Evolutionary conservation across 2,329 filamentous ascomycete genomes (phyloP), one percentile per base, ranked within the genome.

Genomic region (Chalara sp.): DNA sequence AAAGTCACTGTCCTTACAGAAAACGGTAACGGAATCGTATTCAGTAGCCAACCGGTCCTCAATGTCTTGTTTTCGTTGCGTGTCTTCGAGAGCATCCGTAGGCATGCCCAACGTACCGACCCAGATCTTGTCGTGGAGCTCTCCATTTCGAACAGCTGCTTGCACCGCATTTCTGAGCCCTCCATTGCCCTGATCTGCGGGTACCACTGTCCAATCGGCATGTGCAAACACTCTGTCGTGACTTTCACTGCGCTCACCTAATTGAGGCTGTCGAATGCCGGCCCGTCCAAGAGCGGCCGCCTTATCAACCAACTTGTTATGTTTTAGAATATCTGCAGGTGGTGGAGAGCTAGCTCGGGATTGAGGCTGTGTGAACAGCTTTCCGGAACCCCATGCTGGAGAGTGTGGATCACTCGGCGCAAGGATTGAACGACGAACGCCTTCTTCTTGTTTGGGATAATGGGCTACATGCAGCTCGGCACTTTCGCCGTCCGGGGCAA

Each of bases 31-130:
- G 61, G 89, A 90, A 59, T 93, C 83, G 66, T 87, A 84, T 64
- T 96, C 88, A 30, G 84, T 86, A 46, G 88, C 83, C 6, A 97
- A 72, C 50, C 80, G 81, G 64, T 93, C 87, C 56, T 89, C 83
- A 56, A 97, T 96, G 48, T 92, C 87, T 52, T 86, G 77, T 65
- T 87, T 92, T 63, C 88, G 83, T 60, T 84, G 78, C 1, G 83
- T 81, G 41, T 84, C 81, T 37, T 86, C 78, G 29, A 97, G 75
- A 6, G 84, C 86, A 68, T 97, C 92, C 0, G 89, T 96, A 0
- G 92, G 91, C 81, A 96, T 96, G 21, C 92, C 93, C 42, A 97
- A 71, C 0, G 91, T 95, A 48, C 92, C 92, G 5, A 97, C 86
- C 84, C 88, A 95, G n/a, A 84, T 86, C 63, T 89, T 86, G 50